Conservation (phyloP, 768 basidiomycete species). For the Lactarius hengduanensis region DNA sequence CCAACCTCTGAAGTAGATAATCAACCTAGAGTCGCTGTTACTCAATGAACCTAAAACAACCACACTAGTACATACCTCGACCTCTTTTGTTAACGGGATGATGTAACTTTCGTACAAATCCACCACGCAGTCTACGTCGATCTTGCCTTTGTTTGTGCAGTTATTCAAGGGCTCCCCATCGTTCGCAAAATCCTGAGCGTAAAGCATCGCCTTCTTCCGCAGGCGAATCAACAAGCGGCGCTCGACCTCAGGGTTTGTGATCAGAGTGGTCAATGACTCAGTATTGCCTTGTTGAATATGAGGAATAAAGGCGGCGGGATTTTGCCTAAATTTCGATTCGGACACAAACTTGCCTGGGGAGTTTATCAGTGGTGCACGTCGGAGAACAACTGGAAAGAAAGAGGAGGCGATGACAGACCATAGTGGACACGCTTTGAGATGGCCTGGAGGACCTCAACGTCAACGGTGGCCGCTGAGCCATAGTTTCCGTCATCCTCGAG, state of each 20-base stretch:
- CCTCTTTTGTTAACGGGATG: conserved; percentile 96
- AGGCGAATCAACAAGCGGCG: conserved; percentile 76
- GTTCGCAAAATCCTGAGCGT: conserved; percentile 79
- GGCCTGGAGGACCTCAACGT: conserved; percentile 96
- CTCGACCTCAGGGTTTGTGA: conserved; percentile 98
- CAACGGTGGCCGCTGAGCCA: conserved; percentile 90
- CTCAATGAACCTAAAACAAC: background rate
- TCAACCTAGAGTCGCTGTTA: conserved; percentile 62
- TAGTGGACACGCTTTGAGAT: conserved; percentile 98
- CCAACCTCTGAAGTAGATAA: conserved; percentile 87
- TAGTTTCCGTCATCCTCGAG: conserved; percentile 96
- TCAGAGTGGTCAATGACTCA: conserved; percentile 74
- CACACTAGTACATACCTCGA: conserved; percentile 66
- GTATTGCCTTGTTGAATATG: conserved; percentile 83
- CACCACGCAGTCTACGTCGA: conserved; percentile 91
- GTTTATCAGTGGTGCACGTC: conserved; percentile 7
- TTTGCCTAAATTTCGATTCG: conserved; percentile 90
- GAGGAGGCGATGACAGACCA: conserved; percentile 49
- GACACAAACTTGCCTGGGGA: conserved; percentile 93
- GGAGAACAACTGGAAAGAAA: background rate
- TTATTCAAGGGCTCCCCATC: conserved; percentile 55
- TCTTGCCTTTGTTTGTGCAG: conserved; percentile 51
- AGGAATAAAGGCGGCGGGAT: conserved; percentile 87
- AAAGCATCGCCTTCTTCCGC: conserved; percentile 74
- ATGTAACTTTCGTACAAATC: conserved; percentile 93